Base-by-base conservation (phyloP, 441 rosid genomes). In the Viola pubescens region DNA sequence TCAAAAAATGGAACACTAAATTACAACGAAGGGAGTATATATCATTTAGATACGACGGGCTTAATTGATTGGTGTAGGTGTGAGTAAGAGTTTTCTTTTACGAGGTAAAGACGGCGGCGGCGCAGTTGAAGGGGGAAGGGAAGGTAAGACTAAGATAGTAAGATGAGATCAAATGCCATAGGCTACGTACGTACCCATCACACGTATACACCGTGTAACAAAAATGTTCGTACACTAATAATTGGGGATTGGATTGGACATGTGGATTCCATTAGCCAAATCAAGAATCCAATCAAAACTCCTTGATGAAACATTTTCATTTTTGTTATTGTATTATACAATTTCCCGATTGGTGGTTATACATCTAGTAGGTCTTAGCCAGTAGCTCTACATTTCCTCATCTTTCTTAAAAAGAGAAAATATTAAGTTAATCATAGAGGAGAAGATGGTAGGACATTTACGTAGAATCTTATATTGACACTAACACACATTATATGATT, bases 221-320 rank as follows among this genome's bases (percentile, higher is more conserved):
- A 13, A 38, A 26, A 61, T 6, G 48, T 49, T 60, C 52, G 13
- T n/a, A 42, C 11, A 37, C 52, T 37, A 54, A 71, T 64, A n/a
- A 48, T 63, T 72, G 63, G 71, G 60, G 8, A 63, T 48, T 54
- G 49, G 70, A 64, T 69, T 39, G 19, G 34, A 52, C 56, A 60
- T 50, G 66, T 64, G 73, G 68, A 26, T 44, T 70, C 74, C 70
- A 56, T 10, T 0, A 12, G 39, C 59, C 53, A 57, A 68, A 63
- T 72, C 70, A 62, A 58, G 37, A 9, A 63, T 40, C 59, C 59
- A 60, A 70, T 70, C 78, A 63, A 19, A 53, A 54, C 37, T 37
- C n/a, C 19, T 16, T 50, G 42, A 19, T 41, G 11, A 9, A 6
- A n/a, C 7, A 8, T 9, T 6, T 6, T 45, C 4, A 16, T 16